Percentiles rank a stretch among this genome's conserved stretches.
phyloP scores from a whole-genome alignment of 352 stramenopile species.

The Globisporangium echinulatum region DNA sequence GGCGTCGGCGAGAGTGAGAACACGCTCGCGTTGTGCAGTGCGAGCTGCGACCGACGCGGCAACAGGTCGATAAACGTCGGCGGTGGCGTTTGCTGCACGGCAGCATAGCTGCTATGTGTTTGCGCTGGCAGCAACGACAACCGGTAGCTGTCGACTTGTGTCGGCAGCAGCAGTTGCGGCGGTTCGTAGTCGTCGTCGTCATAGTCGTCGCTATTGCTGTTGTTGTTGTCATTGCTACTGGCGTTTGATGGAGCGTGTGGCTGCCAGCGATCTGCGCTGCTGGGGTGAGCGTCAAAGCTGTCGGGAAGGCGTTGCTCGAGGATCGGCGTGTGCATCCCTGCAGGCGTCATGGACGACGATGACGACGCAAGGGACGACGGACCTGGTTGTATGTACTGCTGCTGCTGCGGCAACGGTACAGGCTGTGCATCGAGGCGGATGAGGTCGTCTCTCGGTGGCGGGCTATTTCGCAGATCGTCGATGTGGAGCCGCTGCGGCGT shows the following conservation, averaged over 20 bases:
- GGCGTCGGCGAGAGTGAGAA: conserved; percentile 8
- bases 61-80: conserved; percentile 22
- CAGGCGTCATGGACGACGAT: neutral
- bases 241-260: neutral
- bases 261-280: neutral
- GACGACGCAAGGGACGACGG: neutral
- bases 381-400: neutral
- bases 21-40: conserved; percentile 9
- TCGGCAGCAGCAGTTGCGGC: neutral
- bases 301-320: neutral
- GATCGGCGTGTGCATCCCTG: neutral
- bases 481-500: conserved; percentile 5
- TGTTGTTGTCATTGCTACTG: too few relatives aligned
- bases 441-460: neutral
- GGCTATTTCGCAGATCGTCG: conserved; percentile 8
- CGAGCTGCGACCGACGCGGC: conserved; percentile 26
- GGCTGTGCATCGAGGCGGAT: conserved; percentile 1
- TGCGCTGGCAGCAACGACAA: neutral
- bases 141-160: neutral
- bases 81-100: conserved; percentile 1
- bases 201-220: too few relatives aligned
- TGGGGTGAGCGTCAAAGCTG: too few relatives aligned
- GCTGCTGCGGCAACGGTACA: neutral
- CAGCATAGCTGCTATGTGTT: neutral
- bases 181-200: neutral